These are phyloP conservation scores for Geranium incanum DNA, from an alignment of 441 rosid genomes.

Conservation along the genomic window DNA sequence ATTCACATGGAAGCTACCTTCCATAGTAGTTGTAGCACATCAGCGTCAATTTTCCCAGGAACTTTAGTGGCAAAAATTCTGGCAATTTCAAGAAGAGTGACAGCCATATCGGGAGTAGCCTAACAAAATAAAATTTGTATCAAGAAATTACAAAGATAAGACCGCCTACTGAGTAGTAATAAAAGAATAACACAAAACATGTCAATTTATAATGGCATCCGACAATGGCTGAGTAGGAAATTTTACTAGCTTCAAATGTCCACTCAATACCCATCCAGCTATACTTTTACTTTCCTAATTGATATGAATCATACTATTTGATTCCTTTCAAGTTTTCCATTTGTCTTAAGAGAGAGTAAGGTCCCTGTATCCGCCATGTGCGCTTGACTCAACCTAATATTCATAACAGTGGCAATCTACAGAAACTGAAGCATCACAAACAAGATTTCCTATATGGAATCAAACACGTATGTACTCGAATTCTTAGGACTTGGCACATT, in stretches of 20 bases:
- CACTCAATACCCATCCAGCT: background rate
- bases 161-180: background rate
- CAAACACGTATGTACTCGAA: background rate
- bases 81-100: conserved; percentile 97
- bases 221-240: background rate
- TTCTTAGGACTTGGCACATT: background rate
- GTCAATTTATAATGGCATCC: background rate
- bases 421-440: background rate
- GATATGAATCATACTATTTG: background rate
- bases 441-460: background rate
- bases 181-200: conserved; percentile 4
- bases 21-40: conserved; percentile 94
- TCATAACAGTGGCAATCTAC: background rate
- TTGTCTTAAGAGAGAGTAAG: background rate
- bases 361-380: background rate
- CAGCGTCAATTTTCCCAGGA: conserved; percentile 98
- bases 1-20: conserved; percentile 44
- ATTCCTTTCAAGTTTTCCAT: background rate
- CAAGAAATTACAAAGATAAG: background rate
- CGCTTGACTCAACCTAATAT: background rate
- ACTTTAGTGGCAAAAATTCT: conserved; percentile 99
- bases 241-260: background rate
- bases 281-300: background rate
- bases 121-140: conserved; percentile 28
- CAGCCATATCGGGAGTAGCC: conserved; percentile 99